Base-by-base conservation (phyloP, 495 filamentous ascomycete species). In the Zalerion maritima region DNA sequence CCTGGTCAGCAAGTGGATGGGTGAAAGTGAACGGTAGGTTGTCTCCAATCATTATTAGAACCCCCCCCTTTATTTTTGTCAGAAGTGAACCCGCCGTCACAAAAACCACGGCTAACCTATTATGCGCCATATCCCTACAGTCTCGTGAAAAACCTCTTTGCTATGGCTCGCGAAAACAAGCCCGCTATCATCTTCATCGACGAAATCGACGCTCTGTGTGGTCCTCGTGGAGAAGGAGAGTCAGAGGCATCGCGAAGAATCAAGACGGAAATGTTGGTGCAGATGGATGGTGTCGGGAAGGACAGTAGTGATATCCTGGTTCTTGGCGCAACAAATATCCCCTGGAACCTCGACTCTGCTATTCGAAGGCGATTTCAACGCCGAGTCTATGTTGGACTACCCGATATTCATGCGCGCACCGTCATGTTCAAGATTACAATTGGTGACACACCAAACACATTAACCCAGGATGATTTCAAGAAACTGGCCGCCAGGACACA, bases 161-260 rank as follows among this genome's bases (percentile, higher is more conserved):
- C 77, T 36, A 93, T 99, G 82, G 89, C 89, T 1, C 78, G 89
- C 47, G 89, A 99, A 50, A 99, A 96, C 56, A 94, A 82, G 42
- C 89, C 89, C 0, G 85, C 85, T 4, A 96, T 99, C 47, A 94
- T 99, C 54, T 99, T 99, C 58, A 96, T 99, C 51, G 89, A 99
- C 52, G 89, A 99, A 57, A 83, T 99, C 42, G 89, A 99, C 50
- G 89, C 89, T 3, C 71, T 99, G 14, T 96, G 91, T 46, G 89
- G 91, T 2, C 87, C 89, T 2, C 72, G 89, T 42, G 91, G 91
- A 35, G 89, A 99, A 64, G 89, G 89, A 45, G 89, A 99, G 57
- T 92, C 82, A 1, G 89, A 99, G 64, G 89, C 89, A 2, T 94
- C 85, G 15, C 73, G 89, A 31, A 77, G 89, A 41, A 96, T 99